A percentile compares a stretch with the other conserved stretches of the same genome.
Conservation (phyloP, 495 filamentous ascomycete genomes). For the Penicillium daleae region DNA sequence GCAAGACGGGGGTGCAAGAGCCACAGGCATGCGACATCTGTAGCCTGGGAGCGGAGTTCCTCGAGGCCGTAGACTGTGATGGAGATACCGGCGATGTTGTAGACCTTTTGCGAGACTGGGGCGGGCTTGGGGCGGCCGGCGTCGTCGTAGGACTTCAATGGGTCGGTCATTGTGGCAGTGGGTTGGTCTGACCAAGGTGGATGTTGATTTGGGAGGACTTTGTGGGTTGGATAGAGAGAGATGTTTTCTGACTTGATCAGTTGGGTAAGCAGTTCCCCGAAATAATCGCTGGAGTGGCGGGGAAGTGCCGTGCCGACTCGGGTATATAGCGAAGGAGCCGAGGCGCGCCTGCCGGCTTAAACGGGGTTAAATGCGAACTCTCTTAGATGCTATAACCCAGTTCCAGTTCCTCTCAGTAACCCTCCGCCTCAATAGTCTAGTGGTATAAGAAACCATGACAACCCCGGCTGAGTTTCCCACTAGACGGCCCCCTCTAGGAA, state of each 20-base stretch:
- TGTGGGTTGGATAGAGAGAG: not conserved
- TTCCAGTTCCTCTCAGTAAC: too few relatives aligned
- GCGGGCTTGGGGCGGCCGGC: conserved; percentile 33
- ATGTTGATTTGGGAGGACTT: not conserved
- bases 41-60: conserved; percentile 59
- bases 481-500: too few relatives aligned
- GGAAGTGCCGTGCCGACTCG: conserved; percentile 22
- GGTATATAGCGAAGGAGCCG: conserved; percentile 27
- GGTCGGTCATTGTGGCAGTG: conserved; percentile 39
- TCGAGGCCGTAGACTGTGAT: conserved; percentile 78
- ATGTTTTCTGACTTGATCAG: not conserved
- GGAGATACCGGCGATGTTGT: conserved; percentile 75
- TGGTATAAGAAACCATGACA: too few relatives aligned
- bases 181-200: too few relatives aligned
- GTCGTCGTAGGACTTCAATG: conserved; percentile 38
- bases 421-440: too few relatives aligned
- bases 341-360: too few relatives aligned
- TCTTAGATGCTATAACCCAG: too few relatives aligned
- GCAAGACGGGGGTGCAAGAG: conserved; percentile 79
- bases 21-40: conserved; percentile 75
- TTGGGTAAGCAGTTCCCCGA: not conserved
- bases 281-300: conserved; percentile 4
- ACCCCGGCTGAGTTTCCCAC: too few relatives aligned
- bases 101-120: conserved; percentile 60
- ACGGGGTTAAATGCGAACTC: too few relatives aligned